Evolutionary conservation across 2,329 filamentous ascomycete species (phyloP).

Genomic region (Drechslerella coelobrocha): DNA sequence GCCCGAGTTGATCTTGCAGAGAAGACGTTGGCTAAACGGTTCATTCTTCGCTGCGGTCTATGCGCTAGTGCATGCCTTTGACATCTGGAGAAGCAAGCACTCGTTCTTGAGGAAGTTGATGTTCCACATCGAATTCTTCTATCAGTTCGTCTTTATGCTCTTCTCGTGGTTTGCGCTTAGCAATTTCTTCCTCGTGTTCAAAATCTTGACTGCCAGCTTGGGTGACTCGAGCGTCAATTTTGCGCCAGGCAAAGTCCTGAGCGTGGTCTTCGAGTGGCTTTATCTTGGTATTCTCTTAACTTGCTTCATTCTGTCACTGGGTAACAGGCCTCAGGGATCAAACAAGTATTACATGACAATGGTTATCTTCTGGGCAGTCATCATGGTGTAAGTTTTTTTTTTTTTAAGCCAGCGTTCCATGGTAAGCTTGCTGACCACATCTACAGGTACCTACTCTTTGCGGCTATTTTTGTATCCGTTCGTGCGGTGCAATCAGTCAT

Average conservation of each 20-base stretch:
- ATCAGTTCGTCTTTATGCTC: constrained; percentile 95
- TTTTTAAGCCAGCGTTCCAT: not conserved
- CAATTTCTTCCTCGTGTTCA: constrained; percentile 99
- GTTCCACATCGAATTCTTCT: constrained; percentile 90
- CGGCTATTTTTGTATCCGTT: constrained; percentile 91
- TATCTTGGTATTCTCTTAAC: constrained; percentile 91
- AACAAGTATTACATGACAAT: constrained; percentile 94
- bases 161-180: constrained; percentile 98
- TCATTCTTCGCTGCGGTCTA: constrained; percentile 98
- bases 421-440: constrained; percentile 17
- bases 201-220: constrained; percentile 88
- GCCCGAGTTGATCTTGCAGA: constrained; percentile 92
- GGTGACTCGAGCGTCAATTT: constrained; percentile 74
- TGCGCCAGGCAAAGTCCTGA: constrained; percentile 77
- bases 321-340: constrained; percentile 92
- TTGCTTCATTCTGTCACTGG: constrained; percentile 92
- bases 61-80: constrained; percentile 90
- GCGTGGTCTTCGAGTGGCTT: constrained; percentile 92
- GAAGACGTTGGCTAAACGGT: constrained; percentile 95
- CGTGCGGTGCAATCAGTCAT: constrained; percentile 79
- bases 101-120: constrained; percentile 84
- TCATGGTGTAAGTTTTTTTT: constrained; percentile 76
- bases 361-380: constrained; percentile 96
- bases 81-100: constrained; percentile 93
- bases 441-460: constrained; percentile 83